Percentiles rank a stretch among this genome's conserved stretches.
phyloP scores from a whole-genome alignment of 73 alveolate species.

The Paramecium sonneborni region DNA sequence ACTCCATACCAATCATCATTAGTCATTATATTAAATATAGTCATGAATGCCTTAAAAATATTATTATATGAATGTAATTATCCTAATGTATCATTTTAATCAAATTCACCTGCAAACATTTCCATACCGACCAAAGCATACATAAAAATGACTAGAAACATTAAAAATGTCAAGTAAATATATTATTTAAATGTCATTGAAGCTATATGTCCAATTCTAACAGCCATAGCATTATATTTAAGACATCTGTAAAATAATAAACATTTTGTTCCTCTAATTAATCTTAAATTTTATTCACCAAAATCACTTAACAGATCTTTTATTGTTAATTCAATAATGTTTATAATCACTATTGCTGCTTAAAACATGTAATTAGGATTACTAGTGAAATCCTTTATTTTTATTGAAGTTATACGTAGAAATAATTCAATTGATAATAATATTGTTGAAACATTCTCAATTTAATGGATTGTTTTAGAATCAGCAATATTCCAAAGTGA shows the following conservation, averaged over 20 bases:
- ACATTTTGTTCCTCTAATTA: constrained; percentile 26
- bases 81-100: neutral
- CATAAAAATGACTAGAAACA: neutral
- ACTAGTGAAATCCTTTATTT: neutral
- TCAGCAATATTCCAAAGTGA: neutral
- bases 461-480: neutral
- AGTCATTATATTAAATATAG: constrained; percentile 39
- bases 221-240: constrained; percentile 33
- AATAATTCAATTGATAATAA: neutral
- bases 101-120: constrained; percentile 18
- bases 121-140: constrained; percentile 46
- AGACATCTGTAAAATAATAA: constrained; percentile 9
- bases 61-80: constrained; percentile 46
- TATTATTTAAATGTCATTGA: constrained; percentile 34
- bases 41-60: constrained; percentile 25
- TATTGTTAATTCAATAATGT: constrained; percentile 7
- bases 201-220: constrained; percentile 29
- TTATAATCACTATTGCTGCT: neutral
- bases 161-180: neutral
- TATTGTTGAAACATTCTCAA: constrained; percentile 14
- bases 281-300: neutral
- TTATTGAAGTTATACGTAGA: neutral
- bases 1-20: constrained; percentile 59
- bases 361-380: neutral
- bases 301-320: neutral